phyloP scores from a whole-genome alignment of 1,284 basidiomycete species.

The Malassezia sp. region DNA sequence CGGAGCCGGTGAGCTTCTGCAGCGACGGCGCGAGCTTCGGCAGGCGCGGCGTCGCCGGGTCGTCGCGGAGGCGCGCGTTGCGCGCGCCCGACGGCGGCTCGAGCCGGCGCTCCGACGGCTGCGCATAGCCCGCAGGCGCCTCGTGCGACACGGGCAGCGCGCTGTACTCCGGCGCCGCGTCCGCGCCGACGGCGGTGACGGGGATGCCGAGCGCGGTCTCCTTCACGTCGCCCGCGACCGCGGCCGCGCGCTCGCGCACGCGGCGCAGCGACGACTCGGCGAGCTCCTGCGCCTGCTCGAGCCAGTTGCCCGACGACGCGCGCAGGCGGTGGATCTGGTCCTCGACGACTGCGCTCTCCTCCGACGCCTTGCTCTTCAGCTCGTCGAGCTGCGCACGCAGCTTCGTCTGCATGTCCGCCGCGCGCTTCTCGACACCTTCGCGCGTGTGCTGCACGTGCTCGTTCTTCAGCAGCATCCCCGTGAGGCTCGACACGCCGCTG shows the following conservation, averaged over 20 bases:
- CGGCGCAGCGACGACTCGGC: conserved; percentile 21
- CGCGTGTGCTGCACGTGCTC: conserved; percentile 26
- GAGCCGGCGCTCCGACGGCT: conserved; percentile 31
- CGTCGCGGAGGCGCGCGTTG: conserved; percentile 28
- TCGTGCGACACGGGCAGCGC: conserved; percentile 32
- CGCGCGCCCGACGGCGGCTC: conserved; percentile 24
- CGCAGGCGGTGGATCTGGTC: conserved; percentile 4
- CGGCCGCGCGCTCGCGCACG: conserved; percentile 6
- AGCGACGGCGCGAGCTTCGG: conserved; percentile 74
- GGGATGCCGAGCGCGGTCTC: conserved; percentile 2
- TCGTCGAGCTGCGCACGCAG: conserved; percentile 28
- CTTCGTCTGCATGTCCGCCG: conserved; percentile 21
- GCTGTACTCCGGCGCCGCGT: conserved; percentile 17
- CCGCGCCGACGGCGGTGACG: conserved; percentile 4
- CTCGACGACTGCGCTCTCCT: conserved; percentile 13
- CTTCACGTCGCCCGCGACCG: not conserved
- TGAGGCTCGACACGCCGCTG: conserved; percentile 39
- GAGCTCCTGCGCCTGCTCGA: conserved; percentile 19
- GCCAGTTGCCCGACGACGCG: conserved; percentile 5
- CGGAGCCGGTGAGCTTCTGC: conserved; percentile 63
- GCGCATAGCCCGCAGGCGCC: conserved; percentile 27
- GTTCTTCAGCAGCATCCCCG: conserved; percentile 30
- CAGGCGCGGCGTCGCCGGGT: conserved; percentile 35
- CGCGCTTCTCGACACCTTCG: conserved; percentile 23
- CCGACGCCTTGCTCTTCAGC: conserved; percentile 44